Evolutionary conservation across 257 asterid species (phyloP), one percentile per base, ranked within the genome.

Genomic region (Lantana camara): DNA sequence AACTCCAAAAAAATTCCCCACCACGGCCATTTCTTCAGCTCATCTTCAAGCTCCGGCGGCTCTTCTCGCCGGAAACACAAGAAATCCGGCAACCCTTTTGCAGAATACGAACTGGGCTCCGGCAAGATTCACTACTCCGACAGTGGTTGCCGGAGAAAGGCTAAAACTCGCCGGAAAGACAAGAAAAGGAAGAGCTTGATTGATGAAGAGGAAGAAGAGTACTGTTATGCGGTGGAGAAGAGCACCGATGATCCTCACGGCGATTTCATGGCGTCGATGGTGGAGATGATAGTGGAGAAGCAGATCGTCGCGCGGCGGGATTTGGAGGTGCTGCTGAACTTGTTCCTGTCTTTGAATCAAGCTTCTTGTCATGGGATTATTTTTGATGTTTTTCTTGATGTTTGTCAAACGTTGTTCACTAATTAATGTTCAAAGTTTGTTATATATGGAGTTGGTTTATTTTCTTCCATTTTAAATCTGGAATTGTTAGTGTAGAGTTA

Each of bases 281-380:
- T 80, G 76, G 89, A 80, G 45, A 80, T 83, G 89, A 83, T 83
- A 20, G 38, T 77, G 22, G 86, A 75, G 66, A 83, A 77, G 29
- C 84, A 75, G 63, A 73, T 77, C 4, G 64, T 80, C 56, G 82
- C 82, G 38, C 60, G 56, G 3, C 64, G 73, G 34, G 82, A 77
- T 60, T 75, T 83, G 63, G 69, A 77, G 57, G 70, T 44, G 68
- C 76, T 83, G 37, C 17, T 83, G 77, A 63, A 57, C 35, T 73
- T 77, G 47, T 80, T 73, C 22, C 23, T 83, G 52, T 64, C 72
- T 59, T 70, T 83, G 70, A 83, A 83, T 73, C 64, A 76, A 8
- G 59, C 63, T 15, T 42, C 22, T 69, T 70, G 67, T 64, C 86
- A 83, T 57, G 53, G 50, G 49, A 34, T 80, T 4, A 83, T 83